These are phyloP conservation scores for Geranomyces variabilis DNA, from an alignment of 192 early-diverging fungal species.

Conservation along the genomic window DNA sequence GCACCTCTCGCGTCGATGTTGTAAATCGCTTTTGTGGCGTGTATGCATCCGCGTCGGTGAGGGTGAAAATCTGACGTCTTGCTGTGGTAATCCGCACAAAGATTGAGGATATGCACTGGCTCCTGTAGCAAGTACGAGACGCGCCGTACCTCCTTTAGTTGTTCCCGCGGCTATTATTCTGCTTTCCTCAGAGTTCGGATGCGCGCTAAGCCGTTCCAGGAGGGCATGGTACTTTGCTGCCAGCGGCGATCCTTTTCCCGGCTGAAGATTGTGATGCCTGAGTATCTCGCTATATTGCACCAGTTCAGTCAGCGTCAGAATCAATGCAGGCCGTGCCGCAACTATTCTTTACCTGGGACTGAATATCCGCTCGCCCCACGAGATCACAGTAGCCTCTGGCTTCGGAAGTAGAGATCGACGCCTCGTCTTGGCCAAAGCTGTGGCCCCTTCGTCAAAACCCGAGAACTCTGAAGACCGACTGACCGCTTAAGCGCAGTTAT, in stretches of 20 bases:
- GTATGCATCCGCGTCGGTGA: constrained; percentile 36
- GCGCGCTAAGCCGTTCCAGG: background rate
- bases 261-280: background rate
- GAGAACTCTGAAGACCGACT: background rate
- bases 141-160: constrained; percentile 1
- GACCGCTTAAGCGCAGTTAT: no score
- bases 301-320: no score
- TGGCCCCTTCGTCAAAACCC: background rate
- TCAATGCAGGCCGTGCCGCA: no score
- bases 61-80: constrained; percentile 32
- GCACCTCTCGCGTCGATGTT: background rate
- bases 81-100: background rate
- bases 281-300: constrained; percentile 13
- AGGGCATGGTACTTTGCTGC: constrained; percentile 1
- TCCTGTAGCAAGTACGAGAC: background rate
- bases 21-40: background rate
- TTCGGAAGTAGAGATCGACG: constrained; percentile 17
- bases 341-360: constrained; percentile 15
- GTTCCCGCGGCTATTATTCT: constrained; percentile 17
- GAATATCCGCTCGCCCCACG: constrained; percentile 25
- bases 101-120: background rate
- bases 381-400: constrained; percentile 11
- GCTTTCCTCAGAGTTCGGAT: constrained; percentile 3
- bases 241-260: constrained; percentile 11
- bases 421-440: constrained; percentile 4